Base-by-base conservation (phyloP, 2,329 filamentous ascomycete genomes). In the Didymella glomerata region DNA sequence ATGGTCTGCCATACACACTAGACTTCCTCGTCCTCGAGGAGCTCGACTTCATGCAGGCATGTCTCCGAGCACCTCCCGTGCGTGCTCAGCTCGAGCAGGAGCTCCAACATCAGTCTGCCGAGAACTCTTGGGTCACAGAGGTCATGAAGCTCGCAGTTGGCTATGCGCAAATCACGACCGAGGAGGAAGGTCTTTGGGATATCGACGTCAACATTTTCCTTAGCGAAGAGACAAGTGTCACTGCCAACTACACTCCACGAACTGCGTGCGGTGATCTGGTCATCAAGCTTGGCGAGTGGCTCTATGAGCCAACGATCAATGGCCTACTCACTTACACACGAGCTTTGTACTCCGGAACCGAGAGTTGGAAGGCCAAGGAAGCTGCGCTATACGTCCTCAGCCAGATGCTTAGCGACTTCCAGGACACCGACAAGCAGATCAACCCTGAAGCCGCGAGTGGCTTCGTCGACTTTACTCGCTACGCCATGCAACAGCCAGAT, bases 191-290 rank as follows among this genome's bases (percentile, higher is more conserved):
- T 8, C 80, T 99, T 10, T 99, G 95, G 95, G 92, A 97, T 68
- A 92, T 97, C 63, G 95, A 99, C 76, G 90, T 96, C 67, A 98
- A 96, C 58, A 85, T 99, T 2, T 99, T 96, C 78, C 84, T 99
- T 46, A 94, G 93, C 0, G 95, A 99, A 77, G 94, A 98, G 79
- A 94, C 92, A 2, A 94, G 93, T 2, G 90, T 97, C 18, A 97
- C 93, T 13, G 91, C 93, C 30, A 98, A 98, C 77, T 99, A 98
- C 79, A 97, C 95, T 0, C 91, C 95, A 14, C 88, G 95, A 66
- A 96, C 92, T 18, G 95, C 94, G 40, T 95, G 92, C 64, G 93
- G 93, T 48, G 95, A 98, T 75, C 82, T 99, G 48, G 85, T 97
- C 27, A 93, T 97, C 78, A 97, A 97, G 79, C 83, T 97, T 59